Evolutionary conservation across 2,329 filamentous ascomycete species (phyloP).

Genomic region (Colletotrichum sp.): DNA sequence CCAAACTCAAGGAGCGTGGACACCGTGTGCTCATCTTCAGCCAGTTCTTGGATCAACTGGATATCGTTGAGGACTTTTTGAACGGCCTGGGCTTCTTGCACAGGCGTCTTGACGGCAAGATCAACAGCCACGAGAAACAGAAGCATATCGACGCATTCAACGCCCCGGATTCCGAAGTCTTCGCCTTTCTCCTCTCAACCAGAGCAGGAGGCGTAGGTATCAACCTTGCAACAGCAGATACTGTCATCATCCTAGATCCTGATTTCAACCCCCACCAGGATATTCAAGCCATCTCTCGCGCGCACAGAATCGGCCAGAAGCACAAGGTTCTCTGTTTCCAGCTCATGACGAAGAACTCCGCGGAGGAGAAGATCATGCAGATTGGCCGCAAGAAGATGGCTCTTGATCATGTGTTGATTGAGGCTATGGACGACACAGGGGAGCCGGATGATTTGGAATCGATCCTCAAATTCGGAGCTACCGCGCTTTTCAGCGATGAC

Average conservation of each 20-base stretch:
- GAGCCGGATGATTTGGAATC: conserved; percentile 82
- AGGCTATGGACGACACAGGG: conserved; percentile 88
- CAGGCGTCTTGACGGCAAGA: conserved; percentile 84
- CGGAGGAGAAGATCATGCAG: conserved; percentile 95
- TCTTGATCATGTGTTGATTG: conserved; percentile 92
- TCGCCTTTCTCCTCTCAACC: conserved; percentile 92
- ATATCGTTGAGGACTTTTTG: conserved; percentile 92
- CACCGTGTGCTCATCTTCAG: conserved; percentile 95
- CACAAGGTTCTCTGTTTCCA: conserved; percentile 97
- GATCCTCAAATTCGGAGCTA: conserved; percentile 86
- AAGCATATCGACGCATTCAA: conserved; percentile 95
- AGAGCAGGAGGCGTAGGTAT: conserved; percentile 96
- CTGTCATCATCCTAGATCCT: conserved; percentile 95
- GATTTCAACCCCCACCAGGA: conserved; percentile 99
- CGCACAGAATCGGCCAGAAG: conserved; percentile 95
- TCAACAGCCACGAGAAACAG: conserved; percentile 86
- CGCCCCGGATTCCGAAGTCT: conserved; percentile 79
- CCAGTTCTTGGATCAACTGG: conserved; percentile 88
- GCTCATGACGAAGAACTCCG: conserved; percentile 85
- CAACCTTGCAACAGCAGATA: conserved; percentile 95
- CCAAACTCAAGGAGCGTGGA: conserved; percentile 82
- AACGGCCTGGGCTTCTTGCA: conserved; percentile 74
- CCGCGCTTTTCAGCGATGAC: conserved; percentile 82
- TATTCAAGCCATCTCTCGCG: conserved; percentile 91
- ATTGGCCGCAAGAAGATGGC: conserved; percentile 96